Evolutionary conservation across 192 early-diverging fungal genomes (phyloP), one percentile per base, ranked within the genome.

Genomic region (Backusella morwellensis): DNA sequence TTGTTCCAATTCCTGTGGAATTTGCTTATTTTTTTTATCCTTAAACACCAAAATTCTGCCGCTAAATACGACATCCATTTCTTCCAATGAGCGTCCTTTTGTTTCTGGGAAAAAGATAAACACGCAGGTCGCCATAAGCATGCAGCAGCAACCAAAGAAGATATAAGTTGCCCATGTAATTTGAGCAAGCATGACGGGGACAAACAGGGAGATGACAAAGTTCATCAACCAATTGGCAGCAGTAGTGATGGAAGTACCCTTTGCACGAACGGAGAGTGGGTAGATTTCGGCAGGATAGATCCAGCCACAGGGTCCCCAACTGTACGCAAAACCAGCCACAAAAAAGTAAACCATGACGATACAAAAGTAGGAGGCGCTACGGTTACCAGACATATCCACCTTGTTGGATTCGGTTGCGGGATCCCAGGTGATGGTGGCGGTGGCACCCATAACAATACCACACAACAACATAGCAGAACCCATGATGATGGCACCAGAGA

Each of bases 301-400:
- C 96, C 95, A 98, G 17, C 90, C 92, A 47, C 94, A 89, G 14
- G 96, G 96, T 19, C 96, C 96, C 96, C 96, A 97, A 19, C 94
- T 92, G 78, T 86, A 88, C 54, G 94, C 95, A 75, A 97, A 97
- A 41, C 75, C 72, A 67, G 73, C 78, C 41, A 91, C 70, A 72
- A 91, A 93, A 41, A 91, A 78, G 52, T 87, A 89, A 35, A 86
- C 75, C 79, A 88, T 86, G 36, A 90, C 86, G 12, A 93, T 84
- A 52, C 80, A 75, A 44, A 82, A 75, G 26, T 78, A 78, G 32
- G 74, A 78, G 15, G 77, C 73, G 26, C 15, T 38, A 4, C 15
- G 26, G 70, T 78, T 78, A 23, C 71, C 77, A 59, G 54, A 59
- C 63, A 78, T 74, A 50, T 79, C 70, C 19, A 82, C 66, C 11